phyloP scores from a whole-genome alignment of 2,329 filamentous ascomycete species.

The Colletotrichum sp. region DNA sequence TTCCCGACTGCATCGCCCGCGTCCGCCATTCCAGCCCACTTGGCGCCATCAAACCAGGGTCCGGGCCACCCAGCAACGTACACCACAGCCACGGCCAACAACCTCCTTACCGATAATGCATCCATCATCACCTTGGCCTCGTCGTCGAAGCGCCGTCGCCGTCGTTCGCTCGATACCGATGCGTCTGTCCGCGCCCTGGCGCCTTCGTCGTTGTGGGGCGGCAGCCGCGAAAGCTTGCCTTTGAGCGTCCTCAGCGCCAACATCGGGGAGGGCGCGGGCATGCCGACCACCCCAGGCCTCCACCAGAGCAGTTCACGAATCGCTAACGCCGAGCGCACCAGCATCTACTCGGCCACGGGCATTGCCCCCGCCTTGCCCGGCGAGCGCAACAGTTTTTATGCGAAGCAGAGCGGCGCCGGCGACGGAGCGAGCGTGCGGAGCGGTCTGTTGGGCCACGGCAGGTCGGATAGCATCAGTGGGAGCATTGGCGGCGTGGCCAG shows the following conservation, averaged over 20 bases:
- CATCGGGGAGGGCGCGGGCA: conserved; percentile 53
- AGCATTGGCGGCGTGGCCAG: conserved; percentile 71
- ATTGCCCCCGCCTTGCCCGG: conserved; percentile 69
- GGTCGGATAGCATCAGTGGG: conserved; percentile 82
- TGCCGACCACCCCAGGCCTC: conserved; percentile 53
- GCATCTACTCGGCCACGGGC: conserved; percentile 81
- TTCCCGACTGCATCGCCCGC: conserved; percentile 69
- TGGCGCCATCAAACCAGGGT: conserved; percentile 54
- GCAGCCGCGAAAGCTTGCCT: conserved; percentile 79
- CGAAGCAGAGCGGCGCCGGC: conserved; percentile 59
- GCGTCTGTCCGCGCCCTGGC: conserved; percentile 86
- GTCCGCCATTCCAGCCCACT: conserved; percentile 75
- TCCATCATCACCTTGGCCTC: conserved; percentile 86
- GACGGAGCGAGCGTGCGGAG: conserved; percentile 83
- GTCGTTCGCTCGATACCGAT: conserved; percentile 84
- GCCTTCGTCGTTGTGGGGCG: conserved; percentile 81
- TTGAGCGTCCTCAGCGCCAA: conserved; percentile 79
- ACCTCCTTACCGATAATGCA: conserved; percentile 82
- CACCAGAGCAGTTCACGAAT: conserved; percentile 51
- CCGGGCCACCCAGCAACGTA: conserved; percentile 72
- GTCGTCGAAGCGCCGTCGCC: conserved; percentile 77
- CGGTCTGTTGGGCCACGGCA: conserved; percentile 75
- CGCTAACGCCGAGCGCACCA: conserved; percentile 66
- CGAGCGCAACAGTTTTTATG: conserved; percentile 84
- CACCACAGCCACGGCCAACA: conserved; percentile 79